A percentile compares a stretch with the other conserved stretches of the same genome.
These are phyloP conservation scores for Penicillium chermesinum DNA, from an alignment of 495 filamentous ascomycete species.

Conservation along the genomic window DNA sequence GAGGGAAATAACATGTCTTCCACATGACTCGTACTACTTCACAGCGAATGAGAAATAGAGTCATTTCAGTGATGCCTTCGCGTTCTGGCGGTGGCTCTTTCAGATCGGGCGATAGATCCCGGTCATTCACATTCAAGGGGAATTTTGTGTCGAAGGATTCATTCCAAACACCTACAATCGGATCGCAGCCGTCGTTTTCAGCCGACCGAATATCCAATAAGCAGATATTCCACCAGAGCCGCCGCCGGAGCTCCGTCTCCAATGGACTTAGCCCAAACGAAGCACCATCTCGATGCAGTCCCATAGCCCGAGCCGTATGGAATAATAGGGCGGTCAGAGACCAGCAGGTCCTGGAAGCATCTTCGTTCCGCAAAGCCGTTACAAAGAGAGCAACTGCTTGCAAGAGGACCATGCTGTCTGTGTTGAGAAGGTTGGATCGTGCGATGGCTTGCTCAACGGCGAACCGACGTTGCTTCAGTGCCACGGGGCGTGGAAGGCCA, in stretches of 20 bases:
- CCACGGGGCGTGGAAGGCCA: background rate
- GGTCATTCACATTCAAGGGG: constrained; percentile 70
- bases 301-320: constrained; percentile 63
- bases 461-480: constrained; percentile 42
- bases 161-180: constrained; percentile 62
- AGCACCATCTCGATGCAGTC: constrained; percentile 67
- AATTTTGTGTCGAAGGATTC: constrained; percentile 58
- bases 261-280: constrained; percentile 55
- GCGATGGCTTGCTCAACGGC: constrained; percentile 66
- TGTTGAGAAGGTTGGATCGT: constrained; percentile 61
- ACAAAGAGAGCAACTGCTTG: constrained; percentile 69
- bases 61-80: constrained; percentile 66
- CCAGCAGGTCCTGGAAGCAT: constrained; percentile 51
- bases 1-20: constrained; percentile 24
- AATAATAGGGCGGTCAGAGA: constrained; percentile 57
- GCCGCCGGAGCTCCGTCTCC: constrained; percentile 62
- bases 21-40: constrained; percentile 29
- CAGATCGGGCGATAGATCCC: constrained; percentile 58
- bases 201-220: constrained; percentile 69
- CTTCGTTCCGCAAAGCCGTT: constrained; percentile 46
- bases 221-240: constrained; percentile 72
- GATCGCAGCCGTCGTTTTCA: constrained; percentile 62
- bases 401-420: constrained; percentile 59
- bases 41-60: constrained; percentile 65
- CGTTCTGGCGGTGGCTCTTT: constrained; percentile 52